phyloP scores from a whole-genome alignment of 2,329 filamentous ascomycete genomes.

The Monosporascus ibericus region DNA sequence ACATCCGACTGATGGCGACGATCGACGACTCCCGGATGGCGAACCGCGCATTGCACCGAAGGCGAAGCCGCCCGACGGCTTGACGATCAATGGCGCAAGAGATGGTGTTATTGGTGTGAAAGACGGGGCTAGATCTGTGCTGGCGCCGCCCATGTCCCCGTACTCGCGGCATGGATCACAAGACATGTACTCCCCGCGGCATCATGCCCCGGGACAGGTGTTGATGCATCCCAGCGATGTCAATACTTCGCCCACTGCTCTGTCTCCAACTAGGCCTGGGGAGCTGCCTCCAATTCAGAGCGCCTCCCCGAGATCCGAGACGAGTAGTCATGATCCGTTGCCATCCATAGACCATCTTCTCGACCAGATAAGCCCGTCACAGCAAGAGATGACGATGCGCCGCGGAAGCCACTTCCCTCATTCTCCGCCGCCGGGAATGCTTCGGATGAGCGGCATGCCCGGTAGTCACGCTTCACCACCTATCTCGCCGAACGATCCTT shows the following conservation, averaged over 20 bases:
- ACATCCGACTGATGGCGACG: constrained; percentile 13
- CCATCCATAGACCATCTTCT: constrained; percentile 30
- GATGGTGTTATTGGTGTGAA: constrained; percentile 12
- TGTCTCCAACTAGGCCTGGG: constrained; percentile 20
- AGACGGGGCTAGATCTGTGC: constrained; percentile 17
- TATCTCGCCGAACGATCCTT: constrained; percentile 43
- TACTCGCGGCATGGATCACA: constrained; percentile 17
- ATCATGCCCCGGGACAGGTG: constrained; percentile 17
- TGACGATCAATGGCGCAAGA: constrained; percentile 8
- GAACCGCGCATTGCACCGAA: constrained; percentile 12
- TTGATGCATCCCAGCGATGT: constrained; percentile 25
- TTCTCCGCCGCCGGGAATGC: constrained; percentile 27
- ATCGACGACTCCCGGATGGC: constrained; percentile 8
- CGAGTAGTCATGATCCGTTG: constrained; percentile 28
- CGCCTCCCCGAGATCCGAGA: constrained; percentile 32
- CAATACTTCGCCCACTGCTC: constrained; percentile 29
- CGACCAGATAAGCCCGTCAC: constrained; percentile 28
- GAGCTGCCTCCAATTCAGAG: constrained; percentile 30
- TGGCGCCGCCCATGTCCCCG: constrained; percentile 24
- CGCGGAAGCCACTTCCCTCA: constrained; percentile 21
- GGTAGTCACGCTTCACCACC: constrained; percentile 38
- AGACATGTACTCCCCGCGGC: constrained; percentile 20
- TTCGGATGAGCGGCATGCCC: constrained; percentile 27
- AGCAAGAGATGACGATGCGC: constrained; percentile 24
- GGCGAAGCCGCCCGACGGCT: constrained; percentile 8